Base-by-base conservation (phyloP, 768 basidiomycete genomes). In the Krasilnikovozyma curviuscula region DNA sequence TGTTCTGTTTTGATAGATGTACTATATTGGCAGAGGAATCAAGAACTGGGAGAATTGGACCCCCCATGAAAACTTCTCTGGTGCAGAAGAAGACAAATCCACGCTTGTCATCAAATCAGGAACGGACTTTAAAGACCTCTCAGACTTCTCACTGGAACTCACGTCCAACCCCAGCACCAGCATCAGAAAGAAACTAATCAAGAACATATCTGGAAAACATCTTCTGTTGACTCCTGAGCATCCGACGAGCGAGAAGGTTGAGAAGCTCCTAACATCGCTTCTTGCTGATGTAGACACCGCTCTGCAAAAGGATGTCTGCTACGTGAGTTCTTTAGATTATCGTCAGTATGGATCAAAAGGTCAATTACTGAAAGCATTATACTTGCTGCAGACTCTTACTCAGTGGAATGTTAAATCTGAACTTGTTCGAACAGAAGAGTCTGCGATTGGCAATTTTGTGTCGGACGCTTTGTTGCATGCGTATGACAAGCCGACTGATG, bases 401-500 rank as follows among this genome's bases (percentile, higher is more conserved):
- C 23, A 34, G 12, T 18, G 18, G 33, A 34, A 12, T 34, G 28
- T 29, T 35, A n/a, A 12, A 23, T 34, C 29, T 12, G 18, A 25
- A 2, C 25, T 24, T 18, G 25, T 25, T 25, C 30, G 48, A 10
- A 50, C 49, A 2, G 42, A 33, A 5, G 49, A 50, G 39, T 45
- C 43, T 25, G 43, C 49, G 1, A 13, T 66, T 23, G 65, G 63
- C 18, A 61, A 91, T 57, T 85, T 82, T 80, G 76, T 88, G 53
- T 78, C 83, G 1, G 86, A 91, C 61, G 74, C 88, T 30, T 61
- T 84, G 34, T 67, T 80, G 54, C 81, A 86, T 62, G 75, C 81
- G 0, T 93, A 62, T 52, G 60, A 61, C 13, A 63, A 64, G 55
- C 57, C 57, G 46, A 41, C 37, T 7, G 49, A 50, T 31, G 19